Conservation (phyloP, 2,329 filamentous ascomycete species). For the Neonectria sp. region DNA sequence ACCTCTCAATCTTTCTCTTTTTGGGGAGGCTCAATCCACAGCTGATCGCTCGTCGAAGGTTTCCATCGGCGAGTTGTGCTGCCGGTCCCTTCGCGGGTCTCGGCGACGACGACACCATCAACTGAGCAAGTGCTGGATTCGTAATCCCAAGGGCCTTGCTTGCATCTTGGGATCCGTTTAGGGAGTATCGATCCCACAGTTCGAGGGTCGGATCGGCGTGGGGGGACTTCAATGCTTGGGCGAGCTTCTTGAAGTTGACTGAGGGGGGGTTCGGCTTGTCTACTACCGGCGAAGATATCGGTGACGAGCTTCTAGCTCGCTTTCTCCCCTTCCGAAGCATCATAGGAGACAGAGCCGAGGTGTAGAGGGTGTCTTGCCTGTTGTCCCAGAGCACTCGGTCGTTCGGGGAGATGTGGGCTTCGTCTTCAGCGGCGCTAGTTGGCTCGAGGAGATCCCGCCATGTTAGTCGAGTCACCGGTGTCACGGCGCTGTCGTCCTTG, state of each 20-base stretch:
- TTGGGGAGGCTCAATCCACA: slow-evolving; percentile 82
- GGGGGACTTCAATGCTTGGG: slow-evolving; percentile 74
- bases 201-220: slow-evolving; percentile 81
- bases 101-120: slow-evolving; percentile 81
- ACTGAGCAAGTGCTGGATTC: slow-evolving; percentile 73
- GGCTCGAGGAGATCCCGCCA: slow-evolving; percentile 72
- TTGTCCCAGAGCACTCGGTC: slow-evolving; percentile 75
- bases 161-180: slow-evolving; percentile 59
- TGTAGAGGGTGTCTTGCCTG: slow-evolving; percentile 58
- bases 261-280: slow-evolving; percentile 61
- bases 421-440: slow-evolving; percentile 58
- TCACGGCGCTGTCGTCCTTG: slow-evolving; percentile 50
- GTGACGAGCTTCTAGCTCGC: slow-evolving; percentile 81
- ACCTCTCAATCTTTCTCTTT: slow-evolving; percentile 71
- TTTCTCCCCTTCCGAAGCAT: slow-evolving; percentile 71
- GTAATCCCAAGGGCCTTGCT: slow-evolving; percentile 61
- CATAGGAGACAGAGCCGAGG: slow-evolving; percentile 63
- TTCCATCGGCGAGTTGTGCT: slow-evolving; percentile 58
- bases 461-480: slow-evolving; percentile 67
- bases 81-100: slow-evolving; percentile 65
- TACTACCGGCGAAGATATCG: slow-evolving; percentile 75
- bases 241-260: slow-evolving; percentile 72
- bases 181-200: slow-evolving; percentile 82
- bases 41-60: slow-evolving; percentile 76
- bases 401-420: slow-evolving; percentile 68